Evolutionary conservation across 257 asterid species (phyloP), one percentile per base, ranked within the genome.

Genomic region (Solanum chmielewskii): DNA sequence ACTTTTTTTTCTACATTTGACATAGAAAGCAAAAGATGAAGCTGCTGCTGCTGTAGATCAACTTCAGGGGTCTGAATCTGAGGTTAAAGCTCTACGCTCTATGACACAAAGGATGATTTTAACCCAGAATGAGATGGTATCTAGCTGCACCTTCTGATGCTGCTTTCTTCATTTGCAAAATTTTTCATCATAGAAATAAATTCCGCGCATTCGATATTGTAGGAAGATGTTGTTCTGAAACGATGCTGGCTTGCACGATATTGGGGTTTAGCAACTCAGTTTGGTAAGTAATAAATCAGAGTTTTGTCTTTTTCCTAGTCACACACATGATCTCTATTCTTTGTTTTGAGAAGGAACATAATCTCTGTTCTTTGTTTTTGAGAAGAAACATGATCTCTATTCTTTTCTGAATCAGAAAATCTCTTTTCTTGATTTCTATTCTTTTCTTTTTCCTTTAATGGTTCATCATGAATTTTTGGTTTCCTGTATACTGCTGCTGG

Each of bases 231-330:
- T 90, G 99, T 97, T 88, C 97, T 97, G 86, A 97, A 97, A 88
- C 93, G 99, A 91, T 97, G 99, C 88, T 97, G 99, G 99, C 98
- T 97, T 83, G 98, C 99, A 87, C 95, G 99, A 88, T 95, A 97
- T 90, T 97, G 99, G 99, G 98, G 98, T 87, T 90, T 97, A 90
- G 99, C 99, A 87, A 92, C 92, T 84, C 93, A 94, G 89, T 91
- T 88, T 90, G 98, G 99, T 97, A 92, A 93, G 84, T 87, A 49
- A 80, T 29, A 69, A 29, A 29, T 49, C 44, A 29, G 27, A 45
- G 69, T 80, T 39, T 75, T 47, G 23, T 78, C 64, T 16, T 78
- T 45, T 45, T 47, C 68, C 69, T 80, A 80, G 68, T 80, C 42
- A 80, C 69, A 47, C 23, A n/a, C 85, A 47, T 47, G 27, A 29